Conservation (phyloP, 2,329 filamentous ascomycete species). For the Fusarium sp. region DNA sequence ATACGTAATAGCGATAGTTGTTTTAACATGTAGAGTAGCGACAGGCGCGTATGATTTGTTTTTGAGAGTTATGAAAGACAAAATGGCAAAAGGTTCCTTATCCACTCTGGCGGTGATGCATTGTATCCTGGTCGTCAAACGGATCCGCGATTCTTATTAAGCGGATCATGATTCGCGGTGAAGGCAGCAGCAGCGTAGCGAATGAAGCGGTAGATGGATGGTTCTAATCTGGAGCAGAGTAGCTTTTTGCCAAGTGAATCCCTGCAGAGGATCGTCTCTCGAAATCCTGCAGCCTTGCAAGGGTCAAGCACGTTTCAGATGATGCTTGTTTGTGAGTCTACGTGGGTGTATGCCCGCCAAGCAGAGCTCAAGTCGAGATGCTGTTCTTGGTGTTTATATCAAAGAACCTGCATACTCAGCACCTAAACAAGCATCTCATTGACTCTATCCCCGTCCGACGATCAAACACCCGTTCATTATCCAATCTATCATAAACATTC, state of each 20-base stretch:
- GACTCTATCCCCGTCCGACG: neutral
- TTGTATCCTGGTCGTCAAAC: neutral
- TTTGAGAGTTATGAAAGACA: slow-evolving; percentile 18
- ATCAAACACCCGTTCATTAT: neutral
- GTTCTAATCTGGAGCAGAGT: neutral
- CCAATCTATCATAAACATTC: slow-evolving; percentile 4
- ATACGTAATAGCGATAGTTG: slow-evolving; percentile 33
- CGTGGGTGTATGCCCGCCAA: neutral
- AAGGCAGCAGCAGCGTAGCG: neutral
- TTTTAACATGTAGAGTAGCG: slow-evolving; percentile 31
- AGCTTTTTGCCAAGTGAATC: neutral
- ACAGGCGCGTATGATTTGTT: slow-evolving; percentile 28
- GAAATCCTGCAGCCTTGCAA: slow-evolving; percentile 23
- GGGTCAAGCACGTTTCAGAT: slow-evolving; percentile 34
- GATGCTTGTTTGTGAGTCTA: neutral
- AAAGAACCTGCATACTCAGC: neutral
- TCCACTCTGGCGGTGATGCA: neutral
- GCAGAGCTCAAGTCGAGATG: neutral
- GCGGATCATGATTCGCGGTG: neutral
- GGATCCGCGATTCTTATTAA: neutral
- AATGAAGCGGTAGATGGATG: neutral
- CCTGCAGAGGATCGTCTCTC: slow-evolving; percentile 4
- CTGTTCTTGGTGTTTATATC: neutral
- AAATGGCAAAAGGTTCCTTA: slow-evolving; percentile 20
- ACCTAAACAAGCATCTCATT: neutral